Evolutionary conservation across 169 alveolate genomes (phyloP), one percentile per base, ranked within the genome.

Genomic region (Cryptosporidium meleagridis): DNA sequence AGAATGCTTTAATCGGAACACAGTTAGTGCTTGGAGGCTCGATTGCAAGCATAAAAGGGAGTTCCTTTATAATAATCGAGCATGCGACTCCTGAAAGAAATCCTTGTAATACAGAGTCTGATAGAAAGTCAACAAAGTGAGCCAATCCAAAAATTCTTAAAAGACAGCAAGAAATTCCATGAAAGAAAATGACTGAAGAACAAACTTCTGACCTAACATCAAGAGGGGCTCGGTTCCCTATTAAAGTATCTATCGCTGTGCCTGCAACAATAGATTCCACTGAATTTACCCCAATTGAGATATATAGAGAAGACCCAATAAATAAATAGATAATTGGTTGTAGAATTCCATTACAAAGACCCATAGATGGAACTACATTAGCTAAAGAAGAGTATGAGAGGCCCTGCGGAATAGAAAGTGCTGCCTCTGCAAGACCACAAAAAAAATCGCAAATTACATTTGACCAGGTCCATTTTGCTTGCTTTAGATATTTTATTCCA

Each of bases 371-470:
- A 55, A n/a, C 21, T 5, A 75, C 86, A 55, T 55, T 75, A 12
- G 71, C 71, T 37, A 75, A 59, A 41, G 86, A 75, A 31, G 86
- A 53, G 52, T 75, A 75, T 21, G 86, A 75, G 9, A 75, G 71
- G 3, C 86, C 86, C n/a, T 75, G 86, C 0, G 86, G 86, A 75
- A 75, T 75, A 5, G 86, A 53, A 21, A 75, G 86, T 5, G 86
- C 86, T 14, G 86, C 86, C 26, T 75, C 86, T 75, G 86, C 86
- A 55, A 59, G 72, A 37, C 86, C 86, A 75, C 86, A 75, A 26
- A 75, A 23, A 41, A 58, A 33, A 75, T 75, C 86, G 58, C 86
- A 75, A 31, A 75, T 75, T 16, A 75, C 68, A 18, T 52, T 55
- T 7, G 70, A 39, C 62, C 62, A 75, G 31, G 37, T 59, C 86